A percentile compares a stretch with the other conserved stretches of the same genome.
These are phyloP conservation scores for Gelatoporia subvermispora DNA, from an alignment of 768 basidiomycete genomes.

Conservation along the genomic window DNA sequence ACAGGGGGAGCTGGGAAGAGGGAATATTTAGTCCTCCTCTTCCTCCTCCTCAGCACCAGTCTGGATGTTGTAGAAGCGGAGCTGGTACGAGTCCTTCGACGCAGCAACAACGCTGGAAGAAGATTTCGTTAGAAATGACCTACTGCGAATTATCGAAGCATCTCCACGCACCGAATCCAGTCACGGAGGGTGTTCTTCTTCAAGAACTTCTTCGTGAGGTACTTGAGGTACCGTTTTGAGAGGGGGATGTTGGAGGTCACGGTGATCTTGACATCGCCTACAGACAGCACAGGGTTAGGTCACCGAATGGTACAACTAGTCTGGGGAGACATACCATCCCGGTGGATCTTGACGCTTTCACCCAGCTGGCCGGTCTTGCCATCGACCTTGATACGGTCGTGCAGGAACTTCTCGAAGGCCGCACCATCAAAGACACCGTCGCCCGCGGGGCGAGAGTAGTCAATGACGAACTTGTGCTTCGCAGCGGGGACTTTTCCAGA, in stretches of 20 bases:
- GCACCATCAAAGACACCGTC: conserved; percentile 59
- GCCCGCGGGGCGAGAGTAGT: conserved; percentile 78
- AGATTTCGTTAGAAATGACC: background rate
- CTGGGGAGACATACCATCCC: conserved; percentile 59
- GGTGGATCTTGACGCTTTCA: conserved; percentile 80
- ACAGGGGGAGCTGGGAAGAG: background rate
- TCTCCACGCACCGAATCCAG: conserved; percentile 75
- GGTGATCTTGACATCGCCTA: conserved; percentile 78
- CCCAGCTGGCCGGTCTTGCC: conserved; percentile 90
- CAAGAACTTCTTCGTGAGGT: conserved; percentile 98
- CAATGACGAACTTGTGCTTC: conserved; percentile 79
- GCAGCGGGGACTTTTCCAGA: conserved; percentile 45
- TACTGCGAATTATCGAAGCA: background rate
- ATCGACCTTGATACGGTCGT: conserved; percentile 91
- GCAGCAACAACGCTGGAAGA: conserved; percentile 78
- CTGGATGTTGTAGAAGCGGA: conserved; percentile 94
- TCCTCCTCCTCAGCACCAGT: conserved; percentile 47
- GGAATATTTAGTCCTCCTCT: conserved; percentile 37
- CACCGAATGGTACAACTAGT: background rate
- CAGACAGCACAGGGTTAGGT: background rate
- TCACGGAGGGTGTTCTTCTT: conserved; percentile 96
- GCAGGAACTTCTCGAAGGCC: conserved; percentile 82
- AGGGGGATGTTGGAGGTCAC: conserved; percentile 84
- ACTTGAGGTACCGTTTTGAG: conserved; percentile 97
- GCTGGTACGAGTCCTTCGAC: conserved; percentile 88